A percentile compares a stretch with the other conserved stretches of the same genome.
phyloP scores from a whole-genome alignment of 768 basidiomycete species.

The Mycena amicta region DNA sequence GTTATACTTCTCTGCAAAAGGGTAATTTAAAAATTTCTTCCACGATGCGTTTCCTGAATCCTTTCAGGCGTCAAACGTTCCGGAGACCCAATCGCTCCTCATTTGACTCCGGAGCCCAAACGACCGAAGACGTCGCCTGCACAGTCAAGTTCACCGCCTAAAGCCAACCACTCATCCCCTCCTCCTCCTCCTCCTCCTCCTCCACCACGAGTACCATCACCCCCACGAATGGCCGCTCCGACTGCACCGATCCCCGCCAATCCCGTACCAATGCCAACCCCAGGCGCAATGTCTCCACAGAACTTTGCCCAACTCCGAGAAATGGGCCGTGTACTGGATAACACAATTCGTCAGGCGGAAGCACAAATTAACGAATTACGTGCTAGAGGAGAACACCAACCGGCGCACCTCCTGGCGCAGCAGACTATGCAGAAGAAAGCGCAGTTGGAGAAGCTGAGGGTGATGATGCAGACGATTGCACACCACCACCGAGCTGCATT shows the following conservation, averaged over 20 bases:
- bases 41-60: conserved; percentile 1
- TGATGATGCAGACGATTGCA: conserved; percentile 1
- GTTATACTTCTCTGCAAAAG: conserved; percentile 46
- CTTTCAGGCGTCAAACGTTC: conserved; percentile 44
- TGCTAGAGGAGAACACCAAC: background rate
- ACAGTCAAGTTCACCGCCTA: conserved; percentile 24
- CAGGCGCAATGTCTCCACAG: background rate
- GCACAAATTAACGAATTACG: background rate
- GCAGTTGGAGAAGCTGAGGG: conserved; percentile 2
- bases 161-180: conserved; percentile 20
- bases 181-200: conserved; percentile 22
- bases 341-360: background rate
- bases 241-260: background rate
- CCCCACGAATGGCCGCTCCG: no score
- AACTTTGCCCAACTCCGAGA: background rate
- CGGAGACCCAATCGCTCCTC: conserved; percentile 36
- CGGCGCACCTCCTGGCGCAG: background rate
- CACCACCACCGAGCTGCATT: background rate
- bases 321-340: background rate
- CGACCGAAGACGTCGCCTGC: conserved; percentile 38
- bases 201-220: no score
- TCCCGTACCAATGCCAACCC: background rate
- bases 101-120: conserved; percentile 50
- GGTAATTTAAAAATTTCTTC: background rate
- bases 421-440: conserved; percentile 12